Conservation (phyloP, 495 filamentous ascomycete species). For the Staphylotrichum tortipilum region DNA sequence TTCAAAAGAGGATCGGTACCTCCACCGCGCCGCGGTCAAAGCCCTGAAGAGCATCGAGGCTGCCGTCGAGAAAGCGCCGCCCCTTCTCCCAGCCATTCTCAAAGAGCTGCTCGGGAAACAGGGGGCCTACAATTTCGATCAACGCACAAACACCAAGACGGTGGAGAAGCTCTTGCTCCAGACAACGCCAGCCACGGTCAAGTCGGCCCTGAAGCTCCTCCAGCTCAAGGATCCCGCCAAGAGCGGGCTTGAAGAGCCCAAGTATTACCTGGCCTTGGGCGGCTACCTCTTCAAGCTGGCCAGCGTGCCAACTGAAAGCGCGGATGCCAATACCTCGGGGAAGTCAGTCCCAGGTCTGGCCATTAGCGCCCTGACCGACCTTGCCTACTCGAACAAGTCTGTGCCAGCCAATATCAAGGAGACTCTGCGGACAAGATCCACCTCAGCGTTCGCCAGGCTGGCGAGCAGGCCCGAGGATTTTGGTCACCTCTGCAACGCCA, state of each 20-base stretch:
- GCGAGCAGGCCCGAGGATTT: constrained; percentile 53
- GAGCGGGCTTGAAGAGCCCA: constrained; percentile 27
- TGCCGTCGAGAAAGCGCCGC: constrained; percentile 56
- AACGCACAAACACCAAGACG: constrained; percentile 80
- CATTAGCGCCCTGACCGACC: constrained; percentile 36
- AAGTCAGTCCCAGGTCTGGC: constrained; percentile 31
- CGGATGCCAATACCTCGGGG: constrained; percentile 8
- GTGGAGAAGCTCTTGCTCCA: constrained; percentile 63
- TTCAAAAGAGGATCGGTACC: constrained; percentile 69
- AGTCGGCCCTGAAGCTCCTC: constrained; percentile 36
- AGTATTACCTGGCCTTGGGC: constrained; percentile 41
- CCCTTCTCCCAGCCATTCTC: constrained; percentile 50
- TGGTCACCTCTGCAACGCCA: constrained; percentile 39
- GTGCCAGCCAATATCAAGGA: constrained; percentile 54
- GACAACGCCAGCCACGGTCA: constrained; percentile 46
- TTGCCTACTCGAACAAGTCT: constrained; percentile 44
- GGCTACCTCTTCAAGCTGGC: constrained; percentile 45
- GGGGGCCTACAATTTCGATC: constrained; percentile 74
- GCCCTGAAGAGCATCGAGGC: constrained; percentile 57
- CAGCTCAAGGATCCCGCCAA: constrained; percentile 23
- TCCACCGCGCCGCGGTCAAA: constrained; percentile 72
- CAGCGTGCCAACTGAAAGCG: constrained; percentile 15
- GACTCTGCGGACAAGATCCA: constrained; percentile 58
- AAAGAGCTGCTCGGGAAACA: constrained; percentile 56
- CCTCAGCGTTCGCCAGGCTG: constrained; percentile 55